Base-by-base conservation (phyloP, 2,329 filamentous ascomycete genomes). In the Exutisphaerella laricina region DNA sequence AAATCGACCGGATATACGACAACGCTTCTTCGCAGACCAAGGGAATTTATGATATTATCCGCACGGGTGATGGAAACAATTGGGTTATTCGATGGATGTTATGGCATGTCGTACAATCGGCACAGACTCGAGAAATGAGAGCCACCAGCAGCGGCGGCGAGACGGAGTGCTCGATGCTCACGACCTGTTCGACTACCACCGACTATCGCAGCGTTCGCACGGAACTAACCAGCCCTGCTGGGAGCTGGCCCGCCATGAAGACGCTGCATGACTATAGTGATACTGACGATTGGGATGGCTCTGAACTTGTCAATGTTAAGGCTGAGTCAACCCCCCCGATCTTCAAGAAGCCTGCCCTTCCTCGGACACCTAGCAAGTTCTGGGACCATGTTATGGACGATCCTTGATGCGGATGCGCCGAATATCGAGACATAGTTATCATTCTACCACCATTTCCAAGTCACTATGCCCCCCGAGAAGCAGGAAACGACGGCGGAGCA, bases 11-110 rank as follows among this genome's bases (percentile, higher is more conserved):
- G 17, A 49, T 54, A 4, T 54, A 51, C 35, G 41, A 48, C 6
- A 40, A 18, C 8, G 49, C 51, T 1, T 51, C 44, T 3, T 28
- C 28, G 6, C 37, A 44, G 37, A 54, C 51, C 10, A 42, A 30
- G 29, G 49, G 51, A 18, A 49, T 51, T 8, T 54, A 54, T 38
- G 49, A 51, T 13, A 43, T 53, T 4, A 48, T 41, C 14, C 36
- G 42, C 12, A 45, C 46, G 4, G 39, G 14, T 10, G 41, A 48
- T 32, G 48, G 39, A n/a, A 39, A 34, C 5, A 51, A 54, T 16
- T 54, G 51, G 51, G 51, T 51, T 14, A 51, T 54, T 18, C 46
- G 48, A 8, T 54, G 51, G 51, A 49, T 54, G 49, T 43, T 54
- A 4, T 54, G 51, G 51, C 39, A 47, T n/a, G 46, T 51, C 29